Evolutionary conservation across 495 filamentous ascomycete species (phyloP).

Genomic region (Daldinia childiae): DNA sequence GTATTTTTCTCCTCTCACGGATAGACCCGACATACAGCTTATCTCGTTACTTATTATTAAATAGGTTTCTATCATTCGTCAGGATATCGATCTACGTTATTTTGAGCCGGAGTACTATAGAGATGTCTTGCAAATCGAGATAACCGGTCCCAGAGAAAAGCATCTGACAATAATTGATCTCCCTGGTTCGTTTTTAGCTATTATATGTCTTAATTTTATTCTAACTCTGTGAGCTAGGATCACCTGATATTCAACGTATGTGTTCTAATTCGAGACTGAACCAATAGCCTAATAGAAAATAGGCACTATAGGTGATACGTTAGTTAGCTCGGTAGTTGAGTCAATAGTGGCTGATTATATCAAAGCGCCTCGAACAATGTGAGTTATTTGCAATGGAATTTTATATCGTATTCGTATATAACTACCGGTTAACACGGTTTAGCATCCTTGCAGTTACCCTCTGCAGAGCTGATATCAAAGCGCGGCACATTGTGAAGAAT

Average conservation of each 20-base stretch:
- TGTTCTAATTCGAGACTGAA: too few species aligned
- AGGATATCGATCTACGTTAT: too few species aligned
- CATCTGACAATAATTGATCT: constrained; percentile 71
- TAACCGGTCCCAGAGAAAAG: constrained; percentile 62
- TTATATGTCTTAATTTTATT: too few species aligned
- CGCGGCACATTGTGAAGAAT: constrained; percentile 61
- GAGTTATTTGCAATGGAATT: too few species aligned
- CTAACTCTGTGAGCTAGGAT: too few species aligned
- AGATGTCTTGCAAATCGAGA: constrained; percentile 66
- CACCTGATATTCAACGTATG: too few species aligned
- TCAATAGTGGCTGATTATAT: too few species aligned
- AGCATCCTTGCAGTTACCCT: constrained; percentile 58
- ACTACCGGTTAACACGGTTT: constrained; percentile 56
- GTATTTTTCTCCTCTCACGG: constrained; percentile 16
- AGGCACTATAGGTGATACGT: too few species aligned
- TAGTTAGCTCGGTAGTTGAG: too few species aligned
- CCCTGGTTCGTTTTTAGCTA: constrained; percentile 27
- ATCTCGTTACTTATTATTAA: not conserved
- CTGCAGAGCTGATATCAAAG: constrained; percentile 63
- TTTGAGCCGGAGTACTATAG: constrained; percentile 53
- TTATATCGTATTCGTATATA: too few species aligned
- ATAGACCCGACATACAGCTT: not conserved
- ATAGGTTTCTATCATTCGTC: not conserved
- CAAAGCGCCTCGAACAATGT: too few species aligned
- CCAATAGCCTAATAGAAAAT: too few species aligned